phyloP scores from a whole-genome alignment of 495 filamentous ascomycete species.

The Evansstolkia leycettana region DNA sequence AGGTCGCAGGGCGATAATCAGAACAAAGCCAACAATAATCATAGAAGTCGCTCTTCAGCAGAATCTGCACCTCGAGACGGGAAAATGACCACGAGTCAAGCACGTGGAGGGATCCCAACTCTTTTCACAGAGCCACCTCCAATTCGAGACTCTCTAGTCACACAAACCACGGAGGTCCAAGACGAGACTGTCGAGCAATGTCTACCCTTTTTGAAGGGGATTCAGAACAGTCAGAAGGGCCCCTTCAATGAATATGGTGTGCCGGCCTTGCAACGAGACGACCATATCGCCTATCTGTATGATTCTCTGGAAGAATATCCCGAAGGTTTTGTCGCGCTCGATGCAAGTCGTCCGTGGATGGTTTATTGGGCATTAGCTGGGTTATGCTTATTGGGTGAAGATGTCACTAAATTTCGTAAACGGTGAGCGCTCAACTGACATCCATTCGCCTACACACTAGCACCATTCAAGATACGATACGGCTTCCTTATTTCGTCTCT shows the following conservation, averaged over 20 bases:
- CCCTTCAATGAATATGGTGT: conserved; percentile 58
- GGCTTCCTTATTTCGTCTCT: conserved; percentile 5
- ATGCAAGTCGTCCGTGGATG: conserved; percentile 85
- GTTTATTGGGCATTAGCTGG: conserved; percentile 80
- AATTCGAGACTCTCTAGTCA: conserved; percentile 56
- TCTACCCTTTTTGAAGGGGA: conserved; percentile 49
- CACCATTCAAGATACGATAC: too few species aligned
- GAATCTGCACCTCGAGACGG: too few species aligned
- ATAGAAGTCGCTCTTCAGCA: too few species aligned
- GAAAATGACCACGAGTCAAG: conserved; percentile 11
- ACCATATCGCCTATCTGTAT: conserved; percentile 68
- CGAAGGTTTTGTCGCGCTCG: conserved; percentile 49
- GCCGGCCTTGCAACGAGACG: conserved; percentile 53
- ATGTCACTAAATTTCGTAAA: conserved; percentile 56
- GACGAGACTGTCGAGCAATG: conserved; percentile 54
- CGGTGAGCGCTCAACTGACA: conserved; percentile 28
- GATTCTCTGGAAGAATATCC: conserved; percentile 54
- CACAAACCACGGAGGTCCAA: conserved; percentile 56
- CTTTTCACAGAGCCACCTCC: conserved; percentile 51
- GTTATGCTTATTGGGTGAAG: conserved; percentile 60
- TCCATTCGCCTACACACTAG: conserved; percentile 2
- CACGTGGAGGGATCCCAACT: conserved; percentile 39
- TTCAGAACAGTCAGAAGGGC: conserved; percentile 24
- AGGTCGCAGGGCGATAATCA: not conserved
- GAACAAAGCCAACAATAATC: too few species aligned